These are phyloP conservation scores for Omphalotus olearius DNA, from an alignment of 1,284 basidiomycete species.

Conservation along the genomic window DNA sequence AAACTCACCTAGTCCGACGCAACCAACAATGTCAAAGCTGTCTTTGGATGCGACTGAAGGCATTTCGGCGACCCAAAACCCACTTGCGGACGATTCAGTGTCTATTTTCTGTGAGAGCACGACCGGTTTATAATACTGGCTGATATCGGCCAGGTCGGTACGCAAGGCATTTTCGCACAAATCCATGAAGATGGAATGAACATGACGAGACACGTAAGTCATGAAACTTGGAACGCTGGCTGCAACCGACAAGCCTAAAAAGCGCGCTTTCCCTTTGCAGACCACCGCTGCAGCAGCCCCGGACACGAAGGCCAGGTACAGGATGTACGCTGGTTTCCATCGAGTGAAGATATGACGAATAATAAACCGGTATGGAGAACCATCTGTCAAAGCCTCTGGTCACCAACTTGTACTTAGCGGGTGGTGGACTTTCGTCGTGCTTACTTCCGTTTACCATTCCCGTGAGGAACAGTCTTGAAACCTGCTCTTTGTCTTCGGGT, in stretches of 20 bases:
- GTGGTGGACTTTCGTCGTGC: not conserved
- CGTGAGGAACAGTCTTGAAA: constrained; percentile 1
- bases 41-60: not conserved
- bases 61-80: not conserved
- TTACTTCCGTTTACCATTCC: constrained; percentile 7
- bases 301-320: not conserved
- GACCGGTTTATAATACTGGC: not conserved
- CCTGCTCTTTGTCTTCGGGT: not conserved
- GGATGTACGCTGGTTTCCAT: not conserved
- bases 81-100: not conserved
- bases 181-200: not conserved
- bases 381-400: not conserved
- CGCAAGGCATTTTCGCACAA: not conserved
- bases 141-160: constrained; percentile 1
- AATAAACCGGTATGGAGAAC: not conserved
- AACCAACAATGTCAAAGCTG: not conserved
- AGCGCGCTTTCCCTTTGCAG: not conserved
- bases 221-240: not conserved
- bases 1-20: constrained; percentile 2
- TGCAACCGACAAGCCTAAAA: not conserved
- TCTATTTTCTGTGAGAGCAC: not conserved
- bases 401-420: not conserved
- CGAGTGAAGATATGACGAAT: not conserved
- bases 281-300: not conserved
- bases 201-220: not conserved